Base-by-base conservation (phyloP, 495 filamentous ascomycete species). In the Penicillium bialowiezense region DNA sequence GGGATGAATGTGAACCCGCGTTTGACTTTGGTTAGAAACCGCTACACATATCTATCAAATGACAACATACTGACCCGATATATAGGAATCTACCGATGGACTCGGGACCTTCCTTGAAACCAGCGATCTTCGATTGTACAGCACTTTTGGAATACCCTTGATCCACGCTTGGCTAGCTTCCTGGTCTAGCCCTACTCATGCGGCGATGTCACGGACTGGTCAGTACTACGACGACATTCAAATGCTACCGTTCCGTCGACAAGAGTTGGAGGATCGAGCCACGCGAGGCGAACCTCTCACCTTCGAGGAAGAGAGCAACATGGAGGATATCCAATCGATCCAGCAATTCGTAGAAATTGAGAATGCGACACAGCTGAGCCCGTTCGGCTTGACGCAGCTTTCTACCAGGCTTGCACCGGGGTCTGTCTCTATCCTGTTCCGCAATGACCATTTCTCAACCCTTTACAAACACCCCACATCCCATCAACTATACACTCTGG, bases 1-100 rank as follows among this genome's bases (percentile, higher is more conserved):
- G 93, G 93, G 31, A 95, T 98, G 91, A 97, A 97, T 59, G 93
- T 97, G 37, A 97, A 98, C 58, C 93, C 93, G 31, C 85, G 87
- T 14, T 89, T 95, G 47, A 77, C 90, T 18, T 56, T 82, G 41
- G 70, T 73, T 50, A 58, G 70, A 10, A 65, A 15, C 23, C 15
- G 13, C 14, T 18, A 24, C 14, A 24, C 14, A 7, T 26, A 26
- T 17, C 20, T n/a, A 17, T 45, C 20, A 15, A 28, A 8, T 2
- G 10, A 13, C 8, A n/a, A 7, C 23, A 45, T 36, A 61, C 68
- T 43, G 64, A 78, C 18, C 23, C 41, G 21, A 21, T 24, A 38
- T 6, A 13, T 46, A 74, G 75, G 47, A 73, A 64, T 56, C 71
- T 50, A 41, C 60, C 18, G 69, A 81, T 43, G 79, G 83, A 0